Evolutionary conservation across 345 rosid species (phyloP).

Genomic region (Gynandropsis gynandra): DNA sequence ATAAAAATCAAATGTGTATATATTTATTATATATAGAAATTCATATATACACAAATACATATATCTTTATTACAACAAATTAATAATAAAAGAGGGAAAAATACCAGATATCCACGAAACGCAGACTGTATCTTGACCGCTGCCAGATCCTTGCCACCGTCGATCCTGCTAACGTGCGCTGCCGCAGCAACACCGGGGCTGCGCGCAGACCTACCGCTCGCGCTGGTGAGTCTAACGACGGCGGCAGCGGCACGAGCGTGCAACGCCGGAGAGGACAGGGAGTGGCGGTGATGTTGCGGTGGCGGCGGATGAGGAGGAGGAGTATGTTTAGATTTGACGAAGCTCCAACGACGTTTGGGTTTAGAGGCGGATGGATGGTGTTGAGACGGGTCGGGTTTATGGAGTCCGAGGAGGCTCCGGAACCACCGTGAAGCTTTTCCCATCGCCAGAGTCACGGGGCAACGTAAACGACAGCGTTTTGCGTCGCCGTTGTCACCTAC

Average conservation of each 20-base stretch:
- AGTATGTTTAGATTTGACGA: conserved; percentile 67
- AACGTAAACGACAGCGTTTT: conserved; percentile 12
- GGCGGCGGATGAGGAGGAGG: too few relatives aligned
- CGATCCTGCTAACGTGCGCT: conserved; percentile 25
- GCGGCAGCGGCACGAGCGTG: too few relatives aligned
- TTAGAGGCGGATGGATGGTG: conserved; percentile 16
- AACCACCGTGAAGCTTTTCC: conserved; percentile 86
- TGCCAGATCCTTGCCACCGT: conserved; percentile 36
- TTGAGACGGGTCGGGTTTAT: conserved; percentile 37
- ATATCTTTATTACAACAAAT: too few relatives aligned
- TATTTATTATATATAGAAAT: too few relatives aligned
- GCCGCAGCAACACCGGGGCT: too few relatives aligned
- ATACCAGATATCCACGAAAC: conserved; percentile 87
- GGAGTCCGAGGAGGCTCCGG: conserved; percentile 58
- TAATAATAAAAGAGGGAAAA: background rate
- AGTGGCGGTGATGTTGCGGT: too few relatives aligned
- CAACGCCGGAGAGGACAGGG: too few relatives aligned
- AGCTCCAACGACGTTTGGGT: conserved; percentile 89
- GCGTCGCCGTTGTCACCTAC: conserved; percentile 10
- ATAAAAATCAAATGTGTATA: too few relatives aligned
- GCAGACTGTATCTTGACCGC: conserved; percentile 75
- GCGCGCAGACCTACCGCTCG: too few relatives aligned
- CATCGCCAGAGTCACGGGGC: conserved; percentile 30
- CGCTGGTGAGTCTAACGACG: too few relatives aligned
- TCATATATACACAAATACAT: too few relatives aligned